phyloP scores from a whole-genome alignment of 2,329 filamentous ascomycete genomes.

The Trichoderma sp. region DNA sequence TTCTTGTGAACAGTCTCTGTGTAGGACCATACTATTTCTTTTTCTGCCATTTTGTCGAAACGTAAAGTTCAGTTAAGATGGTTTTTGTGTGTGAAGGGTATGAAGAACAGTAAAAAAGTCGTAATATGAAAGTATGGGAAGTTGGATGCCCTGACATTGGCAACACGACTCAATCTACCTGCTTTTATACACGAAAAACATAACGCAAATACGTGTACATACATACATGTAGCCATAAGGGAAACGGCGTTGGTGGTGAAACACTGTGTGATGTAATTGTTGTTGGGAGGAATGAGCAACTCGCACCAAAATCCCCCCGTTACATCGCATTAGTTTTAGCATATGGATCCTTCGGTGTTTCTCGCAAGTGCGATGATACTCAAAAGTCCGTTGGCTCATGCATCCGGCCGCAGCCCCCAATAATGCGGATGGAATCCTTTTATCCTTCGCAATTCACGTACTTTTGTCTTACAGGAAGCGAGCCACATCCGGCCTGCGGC shows the following conservation, averaged over 20 bases:
- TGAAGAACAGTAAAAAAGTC: neutral
- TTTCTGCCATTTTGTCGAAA: neutral
- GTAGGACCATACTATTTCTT: too few species aligned
- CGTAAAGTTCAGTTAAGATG: neutral
- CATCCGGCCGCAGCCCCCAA: neutral
- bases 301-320: neutral
- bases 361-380: neutral
- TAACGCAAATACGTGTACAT: neutral
- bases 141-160: neutral
- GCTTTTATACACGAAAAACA: neutral
- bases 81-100: neutral
- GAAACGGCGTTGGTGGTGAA: neutral
- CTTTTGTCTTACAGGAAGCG: neutral
- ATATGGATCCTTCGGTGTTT: neutral
- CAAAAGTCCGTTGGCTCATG: constrained; percentile 1
- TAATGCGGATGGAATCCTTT: neutral
- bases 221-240: neutral
- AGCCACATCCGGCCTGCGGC: neutral
- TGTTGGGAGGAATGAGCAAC: neutral
- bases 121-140: neutral
- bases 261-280: neutral
- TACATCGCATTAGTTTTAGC: neutral
- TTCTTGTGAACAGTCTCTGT: neutral
- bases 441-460: neutral
- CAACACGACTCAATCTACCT: neutral